Evolutionary conservation across 306 rosid species (phyloP).

Genomic region (Vachellia pachyceras): DNA sequence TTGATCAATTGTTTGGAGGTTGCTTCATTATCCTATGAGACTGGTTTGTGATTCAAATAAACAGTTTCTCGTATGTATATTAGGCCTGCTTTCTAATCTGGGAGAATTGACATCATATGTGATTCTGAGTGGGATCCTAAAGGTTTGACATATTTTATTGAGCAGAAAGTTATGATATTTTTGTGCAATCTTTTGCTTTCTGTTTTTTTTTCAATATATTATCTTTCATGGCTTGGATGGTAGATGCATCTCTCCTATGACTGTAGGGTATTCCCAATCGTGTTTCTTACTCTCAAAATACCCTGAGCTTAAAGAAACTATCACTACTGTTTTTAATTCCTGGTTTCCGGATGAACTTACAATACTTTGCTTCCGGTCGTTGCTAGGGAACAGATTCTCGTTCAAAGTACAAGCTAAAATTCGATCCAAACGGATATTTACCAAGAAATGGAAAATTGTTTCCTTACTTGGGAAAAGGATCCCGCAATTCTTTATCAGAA

Average conservation of each 20-base stretch:
- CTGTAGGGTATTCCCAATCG: slow-evolving; percentile 52
- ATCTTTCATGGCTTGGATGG: slow-evolving; percentile 58
- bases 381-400: slow-evolving; percentile 49
- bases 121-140: slow-evolving; percentile 17
- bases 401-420: slow-evolving; percentile 44
- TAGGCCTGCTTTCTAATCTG: background rate
- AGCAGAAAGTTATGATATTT: background rate
- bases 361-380: slow-evolving; percentile 9
- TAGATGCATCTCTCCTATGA: slow-evolving; percentile 48
- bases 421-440: slow-evolving; percentile 52
- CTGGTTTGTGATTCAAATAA: slow-evolving; percentile 41
- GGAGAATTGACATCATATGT: too few species aligned
- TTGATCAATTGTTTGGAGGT: slow-evolving; percentile 34
- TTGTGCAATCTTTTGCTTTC: background rate
- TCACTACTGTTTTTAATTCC: slow-evolving; percentile 43
- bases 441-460: slow-evolving; percentile 52
- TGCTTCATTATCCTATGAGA: slow-evolving; percentile 23
- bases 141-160: background rate
- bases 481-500: slow-evolving; percentile 49
- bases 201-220: background rate
- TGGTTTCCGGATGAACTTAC: slow-evolving; percentile 21
- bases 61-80: slow-evolving; percentile 33
- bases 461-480: slow-evolving; percentile 57
- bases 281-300: slow-evolving; percentile 49
- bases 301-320: slow-evolving; percentile 53